Conservation (phyloP, 1,284 basidiomycete genomes). For the Flammula alnicola region DNA sequence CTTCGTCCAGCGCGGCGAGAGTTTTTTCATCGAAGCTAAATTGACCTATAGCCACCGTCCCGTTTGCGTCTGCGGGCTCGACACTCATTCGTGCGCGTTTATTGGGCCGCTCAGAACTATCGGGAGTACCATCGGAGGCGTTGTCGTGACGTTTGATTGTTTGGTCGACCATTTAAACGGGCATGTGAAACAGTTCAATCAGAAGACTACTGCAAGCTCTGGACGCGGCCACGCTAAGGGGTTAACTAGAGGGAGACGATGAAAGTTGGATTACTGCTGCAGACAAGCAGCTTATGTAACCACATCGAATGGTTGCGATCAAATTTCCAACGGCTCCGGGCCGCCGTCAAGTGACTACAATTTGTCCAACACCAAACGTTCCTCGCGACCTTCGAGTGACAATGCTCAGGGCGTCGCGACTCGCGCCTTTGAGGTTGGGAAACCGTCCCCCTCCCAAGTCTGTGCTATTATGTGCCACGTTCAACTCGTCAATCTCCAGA, state of each 20-base stretch:
- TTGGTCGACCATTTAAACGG: conserved; percentile 22
- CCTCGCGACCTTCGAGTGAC: background rate
- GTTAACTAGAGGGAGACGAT: too few species aligned
- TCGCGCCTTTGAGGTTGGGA: conserved; percentile 7
- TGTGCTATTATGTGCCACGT: background rate
- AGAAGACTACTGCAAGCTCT: too few species aligned
- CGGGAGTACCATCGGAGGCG: conserved; percentile 10
- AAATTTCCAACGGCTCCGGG: conserved; percentile 10
- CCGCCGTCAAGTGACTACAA: background rate
- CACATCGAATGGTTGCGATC: background rate
- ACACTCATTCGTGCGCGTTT: conserved; percentile 46
- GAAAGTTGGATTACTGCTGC: too few species aligned
- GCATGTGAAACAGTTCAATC: too few species aligned
- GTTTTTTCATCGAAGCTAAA: conserved; percentile 29
- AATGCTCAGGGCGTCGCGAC: conserved; percentile 20
- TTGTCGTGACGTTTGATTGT: conserved; percentile 23
- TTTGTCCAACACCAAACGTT: background rate
- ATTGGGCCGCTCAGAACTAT: conserved; percentile 39
- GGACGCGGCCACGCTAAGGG: too few species aligned
- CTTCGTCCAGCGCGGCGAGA: conserved; percentile 46
- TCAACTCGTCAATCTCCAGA: conserved; percentile 21
- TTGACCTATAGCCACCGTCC: background rate
- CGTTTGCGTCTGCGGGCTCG: conserved; percentile 15
- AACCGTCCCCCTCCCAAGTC: background rate
- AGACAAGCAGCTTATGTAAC: conserved; percentile 8